Base-by-base conservation (phyloP, 441 rosid genomes). In the Dalechampia spathulata region DNA sequence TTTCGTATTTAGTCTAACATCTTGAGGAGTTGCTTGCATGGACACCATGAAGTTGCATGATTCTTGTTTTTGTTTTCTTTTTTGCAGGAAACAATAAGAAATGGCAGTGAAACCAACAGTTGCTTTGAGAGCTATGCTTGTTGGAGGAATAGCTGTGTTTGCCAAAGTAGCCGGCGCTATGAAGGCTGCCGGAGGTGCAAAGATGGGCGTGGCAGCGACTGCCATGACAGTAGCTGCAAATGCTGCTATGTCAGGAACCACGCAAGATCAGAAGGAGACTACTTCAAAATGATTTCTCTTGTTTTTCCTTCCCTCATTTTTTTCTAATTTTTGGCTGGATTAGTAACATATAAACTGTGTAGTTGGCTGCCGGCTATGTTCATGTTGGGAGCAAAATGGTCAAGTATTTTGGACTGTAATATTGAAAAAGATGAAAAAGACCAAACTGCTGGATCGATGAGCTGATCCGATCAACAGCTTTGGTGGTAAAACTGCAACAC, bases 141-240 rank as follows among this genome's bases (percentile, higher is more conserved):
- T 93, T 13, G 96, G 97, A 41, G 95, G 99, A 37, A 44, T 93
- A 45, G 99, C 97, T 1, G 78, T 74, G 55, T 83, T 83, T 61
- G 95, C 97, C 0, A 93, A 93, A 75, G 73, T 85, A 51, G 90
- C 90, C 2, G 90, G 78, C 20, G 87, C 57, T 25, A 77, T 93
- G 96, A 93, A 93, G 72, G 96, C 96, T 4, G 99, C 95, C 7
- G 96, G 99, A 25, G 95, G 96, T 57, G 92, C 58, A 11, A 93
- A 93, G 82, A 75, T 89, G n/a, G 96, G 97, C 43, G 99, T 87
- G 16, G 96, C 97, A 0, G 93, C 97, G 0, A 77, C 95, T 25
- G 95, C 99, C 37, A 72, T 90, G 87, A 76, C 95, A 0, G 79
- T 73, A 10, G 96, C 96, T 41, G 97, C 99, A 44, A 62, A 79